Evolutionary conservation across 345 rosid species (phyloP).

Genomic region (Camelina neglecta): DNA sequence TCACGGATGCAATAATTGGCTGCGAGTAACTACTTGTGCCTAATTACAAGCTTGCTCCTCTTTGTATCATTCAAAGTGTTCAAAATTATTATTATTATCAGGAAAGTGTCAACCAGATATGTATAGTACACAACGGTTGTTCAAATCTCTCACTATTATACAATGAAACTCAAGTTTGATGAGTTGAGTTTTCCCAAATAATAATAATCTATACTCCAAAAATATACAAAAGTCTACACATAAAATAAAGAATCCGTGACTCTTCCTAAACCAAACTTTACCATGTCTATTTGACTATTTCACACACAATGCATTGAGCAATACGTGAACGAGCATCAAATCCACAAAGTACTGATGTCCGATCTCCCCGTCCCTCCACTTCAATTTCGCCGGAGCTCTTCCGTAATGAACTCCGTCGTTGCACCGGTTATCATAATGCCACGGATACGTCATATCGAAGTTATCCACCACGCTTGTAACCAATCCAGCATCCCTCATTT

Average conservation of each 20-base stretch:
- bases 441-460: conserved; percentile 90
- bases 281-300: conserved; percentile 30
- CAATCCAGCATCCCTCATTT: conserved; percentile 64
- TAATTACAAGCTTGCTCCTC: too few species aligned
- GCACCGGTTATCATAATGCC: conserved; percentile 94
- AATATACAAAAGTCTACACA: conserved; percentile 21
- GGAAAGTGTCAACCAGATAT: conserved; percentile 15
- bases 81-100: conserved; percentile 19
- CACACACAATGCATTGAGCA: conserved; percentile 73
- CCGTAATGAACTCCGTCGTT: conserved; percentile 97
- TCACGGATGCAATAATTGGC: background rate
- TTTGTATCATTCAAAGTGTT: background rate
- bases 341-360: conserved; percentile 99
- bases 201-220: conserved; percentile 30
- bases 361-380: conserved; percentile 89
- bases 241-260: conserved; percentile 37
- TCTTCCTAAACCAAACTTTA: conserved; percentile 7
- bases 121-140: conserved; percentile 6
- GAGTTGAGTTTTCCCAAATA: conserved; percentile 30
- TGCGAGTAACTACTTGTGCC: background rate
- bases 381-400: conserved; percentile 77
- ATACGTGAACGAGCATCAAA: conserved; percentile 86
- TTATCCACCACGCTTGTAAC: conserved; percentile 76
- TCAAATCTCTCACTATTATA: conserved; percentile 31
- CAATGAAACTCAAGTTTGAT: conserved; percentile 14